A percentile compares a stretch with the other conserved stretches of the same genome.
phyloP scores from a whole-genome alignment of 2,329 filamentous ascomycete genomes.

The Colletotrichum liaoningense region DNA sequence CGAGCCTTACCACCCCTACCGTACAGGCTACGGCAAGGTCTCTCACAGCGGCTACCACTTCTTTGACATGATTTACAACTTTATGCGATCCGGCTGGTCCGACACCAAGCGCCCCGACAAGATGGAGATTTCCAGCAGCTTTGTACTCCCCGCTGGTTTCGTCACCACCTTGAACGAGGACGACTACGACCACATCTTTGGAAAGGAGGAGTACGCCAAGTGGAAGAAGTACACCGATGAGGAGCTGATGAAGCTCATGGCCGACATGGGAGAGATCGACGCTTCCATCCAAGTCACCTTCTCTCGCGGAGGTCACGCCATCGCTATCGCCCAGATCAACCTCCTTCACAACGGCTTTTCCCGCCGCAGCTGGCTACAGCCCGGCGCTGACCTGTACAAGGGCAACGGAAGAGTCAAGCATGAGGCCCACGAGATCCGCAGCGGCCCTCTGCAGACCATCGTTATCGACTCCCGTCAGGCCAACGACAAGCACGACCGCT shows the following conservation, averaged over 20 bases:
- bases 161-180: slow-evolving; percentile 14
- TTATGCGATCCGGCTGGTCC: not conserved
- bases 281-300: slow-evolving; percentile 21
- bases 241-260: not conserved
- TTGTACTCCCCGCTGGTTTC: slow-evolving; percentile 9
- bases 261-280: not conserved
- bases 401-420: slow-evolving; percentile 33
- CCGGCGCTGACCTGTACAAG: slow-evolving; percentile 25
- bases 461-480: slow-evolving; percentile 33
- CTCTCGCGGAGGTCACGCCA: not conserved
- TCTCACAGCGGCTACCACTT: slow-evolving; percentile 28
- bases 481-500: slow-evolving; percentile 23
- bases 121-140: slow-evolving; percentile 18
- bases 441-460: slow-evolving; percentile 31
- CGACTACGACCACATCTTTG: not conserved
- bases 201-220: slow-evolving; percentile 14
- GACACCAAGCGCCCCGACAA: slow-evolving; percentile 16
- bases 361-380: slow-evolving; percentile 16
- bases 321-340: slow-evolving; percentile 11
- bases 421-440: not conserved
- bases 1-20: slow-evolving; percentile 11
- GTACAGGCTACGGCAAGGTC: slow-evolving; percentile 15
- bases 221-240: not conserved
- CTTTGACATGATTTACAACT: slow-evolving; percentile 11
- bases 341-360: slow-evolving; percentile 7